Evolutionary conservation across 1,284 basidiomycete species (phyloP).

Genomic region (Cryptococcus sp.): DNA sequence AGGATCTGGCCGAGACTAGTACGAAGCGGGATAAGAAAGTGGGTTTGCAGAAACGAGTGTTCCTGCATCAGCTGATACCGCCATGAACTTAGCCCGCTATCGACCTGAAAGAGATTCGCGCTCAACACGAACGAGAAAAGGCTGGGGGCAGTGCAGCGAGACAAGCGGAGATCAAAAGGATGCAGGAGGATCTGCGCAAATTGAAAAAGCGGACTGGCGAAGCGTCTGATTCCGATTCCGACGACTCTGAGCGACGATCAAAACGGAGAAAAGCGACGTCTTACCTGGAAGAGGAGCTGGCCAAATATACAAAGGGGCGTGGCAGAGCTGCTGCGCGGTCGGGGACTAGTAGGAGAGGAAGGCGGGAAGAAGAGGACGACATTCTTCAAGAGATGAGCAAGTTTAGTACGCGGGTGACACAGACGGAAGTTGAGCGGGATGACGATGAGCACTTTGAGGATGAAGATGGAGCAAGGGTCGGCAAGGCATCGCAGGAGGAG

Average conservation of each 20-base stretch:
- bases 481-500: constrained; percentile 48
- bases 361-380: constrained; percentile 65
- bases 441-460: constrained; percentile 43
- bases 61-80: constrained; percentile 2
- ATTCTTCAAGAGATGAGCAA: constrained; percentile 68
- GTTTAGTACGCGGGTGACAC: constrained; percentile 67
- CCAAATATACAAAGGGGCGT: constrained; percentile 70
- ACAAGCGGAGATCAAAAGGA: constrained; percentile 76
- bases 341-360: constrained; percentile 49
- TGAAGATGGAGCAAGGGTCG: constrained; percentile 17
- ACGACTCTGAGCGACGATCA: constrained; percentile 28
- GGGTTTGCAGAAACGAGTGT: neutral
- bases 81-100: constrained; percentile 33
- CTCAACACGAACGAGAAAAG: constrained; percentile 69
- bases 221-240: constrained; percentile 47
- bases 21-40: constrained; percentile 49
- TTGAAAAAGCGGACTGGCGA: constrained; percentile 56
- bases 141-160: constrained; percentile 65
- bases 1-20: constrained; percentile 19
- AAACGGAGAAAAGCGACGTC: constrained; percentile 60
- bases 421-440: constrained; percentile 25
- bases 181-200: constrained; percentile 83
- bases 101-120: constrained; percentile 70
- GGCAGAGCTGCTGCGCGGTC: constrained; percentile 60
- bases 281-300: constrained; percentile 73